phyloP scores from a whole-genome alignment of 805 yeast species.

The Cyberlindnera mycetangii region DNA sequence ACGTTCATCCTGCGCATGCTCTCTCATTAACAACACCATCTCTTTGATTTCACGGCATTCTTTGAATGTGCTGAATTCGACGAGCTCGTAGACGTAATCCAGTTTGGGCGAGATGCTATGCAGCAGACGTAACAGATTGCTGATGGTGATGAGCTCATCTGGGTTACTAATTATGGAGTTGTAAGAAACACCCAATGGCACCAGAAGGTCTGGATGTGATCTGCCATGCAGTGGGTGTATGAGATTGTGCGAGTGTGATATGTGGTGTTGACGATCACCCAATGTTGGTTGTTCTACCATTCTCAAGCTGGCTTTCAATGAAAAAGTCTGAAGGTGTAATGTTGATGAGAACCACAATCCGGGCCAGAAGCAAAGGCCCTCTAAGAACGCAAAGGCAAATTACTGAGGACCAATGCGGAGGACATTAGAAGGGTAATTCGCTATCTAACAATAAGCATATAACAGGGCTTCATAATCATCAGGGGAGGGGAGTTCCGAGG shows the following conservation, averaged over 20 bases:
- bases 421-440: no score
- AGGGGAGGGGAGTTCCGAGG: no score
- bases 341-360: no score
- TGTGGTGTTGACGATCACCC: background rate
- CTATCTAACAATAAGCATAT: no score
- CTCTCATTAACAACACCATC: background rate
- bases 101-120: constrained; percentile 7
- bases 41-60: background rate
- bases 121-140: constrained; percentile 1
- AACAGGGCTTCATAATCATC: no score
- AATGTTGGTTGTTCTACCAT: no score
- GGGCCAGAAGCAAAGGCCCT: no score
- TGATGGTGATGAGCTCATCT: constrained; percentile 3
- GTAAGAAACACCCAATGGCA: constrained; percentile 9
- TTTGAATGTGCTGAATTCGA: background rate
- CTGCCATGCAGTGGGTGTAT: background rate
- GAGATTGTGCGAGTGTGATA: background rate
- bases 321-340: background rate
- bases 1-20: background rate
- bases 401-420: no score
- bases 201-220: background rate
- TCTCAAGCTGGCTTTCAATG: background rate
- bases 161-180: constrained; percentile 4
- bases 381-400: no score
- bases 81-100: background rate